A percentile compares a stretch with the other conserved stretches of the same genome.
Conservation (phyloP, 2,329 filamentous ascomycete species). For the Microcyclosporella mali region DNA sequence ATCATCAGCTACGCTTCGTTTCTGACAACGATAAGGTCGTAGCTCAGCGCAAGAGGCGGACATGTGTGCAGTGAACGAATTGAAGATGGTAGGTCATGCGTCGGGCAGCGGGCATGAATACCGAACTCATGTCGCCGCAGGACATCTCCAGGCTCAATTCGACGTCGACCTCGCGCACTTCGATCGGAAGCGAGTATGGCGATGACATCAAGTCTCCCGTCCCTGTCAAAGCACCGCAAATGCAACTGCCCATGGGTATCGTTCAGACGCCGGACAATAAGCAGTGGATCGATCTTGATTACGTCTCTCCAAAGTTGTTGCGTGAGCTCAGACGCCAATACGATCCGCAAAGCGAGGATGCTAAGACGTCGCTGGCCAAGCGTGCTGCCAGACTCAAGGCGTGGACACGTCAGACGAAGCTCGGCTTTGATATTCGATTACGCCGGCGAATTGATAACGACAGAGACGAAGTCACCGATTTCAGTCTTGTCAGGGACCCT, state of each 20-base stretch:
- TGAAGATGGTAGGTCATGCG: background rate
- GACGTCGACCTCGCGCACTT: constrained; percentile 7
- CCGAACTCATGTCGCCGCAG: background rate
- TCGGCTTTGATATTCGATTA: constrained; percentile 13
- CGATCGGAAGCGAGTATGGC: constrained; percentile 8
- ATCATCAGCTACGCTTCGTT: too few species aligned
- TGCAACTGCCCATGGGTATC: background rate
- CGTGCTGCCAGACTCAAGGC: constrained; percentile 15
- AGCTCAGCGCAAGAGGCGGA: background rate
- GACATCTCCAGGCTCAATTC: constrained; percentile 10
- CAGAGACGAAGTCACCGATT: constrained; percentile 13
- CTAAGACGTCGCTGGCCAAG: constrained; percentile 7
- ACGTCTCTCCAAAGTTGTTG: constrained; percentile 11
- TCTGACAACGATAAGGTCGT: too few species aligned
- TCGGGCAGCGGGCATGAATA: background rate
- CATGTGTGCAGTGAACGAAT: background rate
- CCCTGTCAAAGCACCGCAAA: background rate
- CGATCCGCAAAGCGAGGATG: constrained; percentile 5
- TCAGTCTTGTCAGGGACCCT: constrained; percentile 4
- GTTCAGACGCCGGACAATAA: constrained; percentile 6
- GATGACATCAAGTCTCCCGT: constrained; percentile 2
- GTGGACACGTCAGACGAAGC: constrained; percentile 14
- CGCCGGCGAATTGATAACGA: constrained; percentile 8
- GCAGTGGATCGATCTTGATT: constrained; percentile 15
- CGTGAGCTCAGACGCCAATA: constrained; percentile 12